Conservation (phyloP, 768 basidiomycete genomes). For the Psilocybe azurescens region DNA sequence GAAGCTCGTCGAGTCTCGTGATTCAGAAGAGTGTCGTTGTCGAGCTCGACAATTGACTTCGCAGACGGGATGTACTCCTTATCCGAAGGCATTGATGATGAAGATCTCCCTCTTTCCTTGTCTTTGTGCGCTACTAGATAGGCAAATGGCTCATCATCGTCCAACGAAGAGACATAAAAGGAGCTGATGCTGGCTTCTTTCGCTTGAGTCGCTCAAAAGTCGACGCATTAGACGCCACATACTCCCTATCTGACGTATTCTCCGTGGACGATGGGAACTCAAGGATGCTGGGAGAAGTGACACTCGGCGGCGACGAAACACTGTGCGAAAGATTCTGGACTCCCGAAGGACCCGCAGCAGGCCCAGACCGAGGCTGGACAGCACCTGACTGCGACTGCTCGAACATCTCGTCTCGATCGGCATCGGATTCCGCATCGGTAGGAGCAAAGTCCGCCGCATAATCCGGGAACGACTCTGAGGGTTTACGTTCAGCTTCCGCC, state of each 20-base stretch:
- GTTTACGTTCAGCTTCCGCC: not conserved
- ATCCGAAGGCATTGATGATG: not conserved
- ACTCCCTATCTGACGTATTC: not conserved
- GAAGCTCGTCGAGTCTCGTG: too few species aligned
- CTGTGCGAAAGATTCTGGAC: not conserved
- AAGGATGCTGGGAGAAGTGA: not conserved
- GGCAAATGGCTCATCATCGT: not conserved
- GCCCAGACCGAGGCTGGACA: not conserved
- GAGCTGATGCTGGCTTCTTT: not conserved
- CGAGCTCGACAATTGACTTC: too few species aligned
- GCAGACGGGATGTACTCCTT: too few species aligned
- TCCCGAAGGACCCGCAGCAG: not conserved
- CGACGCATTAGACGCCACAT: not conserved
- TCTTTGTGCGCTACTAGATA: too few species aligned
- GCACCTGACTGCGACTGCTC: not conserved
- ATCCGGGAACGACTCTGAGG: conserved; percentile 1
- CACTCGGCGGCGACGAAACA: too few species aligned
- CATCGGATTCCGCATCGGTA: not conserved
- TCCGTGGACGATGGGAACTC: not conserved
- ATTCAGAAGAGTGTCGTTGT: too few species aligned
- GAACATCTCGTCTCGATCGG: not conserved
- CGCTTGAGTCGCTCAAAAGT: not conserved
- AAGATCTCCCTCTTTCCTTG: not conserved
- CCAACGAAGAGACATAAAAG: not conserved
- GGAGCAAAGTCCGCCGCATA: not conserved